Evolutionary conservation across 495 filamentous ascomycete species (phyloP), one percentile per base, ranked within the genome.

Genomic region (Penicillium bovifimosum): DNA sequence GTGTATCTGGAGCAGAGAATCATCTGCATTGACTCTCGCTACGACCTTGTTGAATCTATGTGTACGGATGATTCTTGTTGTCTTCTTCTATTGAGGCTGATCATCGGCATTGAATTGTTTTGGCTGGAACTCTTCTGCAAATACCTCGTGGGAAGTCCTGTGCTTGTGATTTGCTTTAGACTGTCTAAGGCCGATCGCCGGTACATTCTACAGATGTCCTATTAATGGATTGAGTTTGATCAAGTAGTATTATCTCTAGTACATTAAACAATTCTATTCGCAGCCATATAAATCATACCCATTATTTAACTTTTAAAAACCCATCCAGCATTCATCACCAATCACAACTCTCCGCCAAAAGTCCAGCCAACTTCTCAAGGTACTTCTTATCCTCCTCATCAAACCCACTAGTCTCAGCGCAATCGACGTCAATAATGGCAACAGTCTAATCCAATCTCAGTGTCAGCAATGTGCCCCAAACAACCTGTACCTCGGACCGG

Each of bases 401-500:
- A 62, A 96, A 96, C 1, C 89, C 88, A 11, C 73, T 60, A 33
- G 76, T 59, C 20, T 79, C 80, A 11, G 82, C 77, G 64, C 90
- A 96, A 64, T 96, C 91, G 17, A 96, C 71, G 62, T 96, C 91
- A 47, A 96, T 90, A 62, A 96, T 88, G 8, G 81, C 91, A 18
- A 93, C 86, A n/a, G 90, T 77, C 80, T 85, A 57, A n/a, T n/a
- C 35, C 0, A 33, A 44, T 26, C 6, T 2, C 20, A 5, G 26
- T 17, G 43, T 52, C 18, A 46, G 35, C 52, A 63, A 10, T 42
- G 59, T 58, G 14, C 55, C 52, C 10, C 9, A 54, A 42, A 18
- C 42, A 4, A 26, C 29, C 16, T 7, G 41, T 10, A 6, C 11
- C 54, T 17, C 4, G 13, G 8, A n/a, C n/a, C n/a, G n/a, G n/a